Base-by-base conservation (phyloP, 805 yeast species). In the Wickerhamiella occidentalis region DNA sequence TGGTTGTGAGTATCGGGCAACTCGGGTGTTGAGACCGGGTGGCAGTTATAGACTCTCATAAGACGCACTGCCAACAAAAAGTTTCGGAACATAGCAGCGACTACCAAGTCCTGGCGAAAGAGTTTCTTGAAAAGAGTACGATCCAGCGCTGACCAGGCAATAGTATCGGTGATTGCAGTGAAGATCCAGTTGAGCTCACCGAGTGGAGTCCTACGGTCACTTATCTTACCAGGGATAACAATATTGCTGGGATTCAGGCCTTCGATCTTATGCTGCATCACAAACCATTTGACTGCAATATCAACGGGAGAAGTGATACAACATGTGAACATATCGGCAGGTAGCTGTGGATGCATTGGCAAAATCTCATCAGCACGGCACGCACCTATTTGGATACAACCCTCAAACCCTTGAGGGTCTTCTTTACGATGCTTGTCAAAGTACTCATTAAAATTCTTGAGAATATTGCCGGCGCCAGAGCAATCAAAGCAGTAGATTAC, bases 131-230 rank as follows among this genome's bases (percentile, higher is more conserved):
- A 92, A 26, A 92, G 67, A 0, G 94, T 86, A 53, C 95, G 72
- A 2, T 94, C 86, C 33, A 92, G 67, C 2, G 88, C 77, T 0
- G 95, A 85, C 96, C 97, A 92, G 1, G 98, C 98, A 47, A 92
- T 90, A 0, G 97, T 90, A 64, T 92, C 98, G 2, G 97, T 90
- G 36, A 92, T 86, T 2, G 98, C 96, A 1, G 96, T 92, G 66
- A 90, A 92, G 29, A 92, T 90, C 96, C 97, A 92, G 63, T 86
- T 87, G 49, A 92, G 72, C 62, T 92, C 98, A 30, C 98, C 98
- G 40, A 92, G 67, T 0, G 97, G 96, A 0, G 97, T 92, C 54
- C 96, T 73, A 61, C 97, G 75, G 61, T 92, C 98, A 2, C 95
- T 84, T 43, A 87, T 69, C 54, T 83, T 80, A 1, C 97, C 97